Conservation (phyloP, 1,139 yeast species). For the Yamadazyma diddensiae region DNA sequence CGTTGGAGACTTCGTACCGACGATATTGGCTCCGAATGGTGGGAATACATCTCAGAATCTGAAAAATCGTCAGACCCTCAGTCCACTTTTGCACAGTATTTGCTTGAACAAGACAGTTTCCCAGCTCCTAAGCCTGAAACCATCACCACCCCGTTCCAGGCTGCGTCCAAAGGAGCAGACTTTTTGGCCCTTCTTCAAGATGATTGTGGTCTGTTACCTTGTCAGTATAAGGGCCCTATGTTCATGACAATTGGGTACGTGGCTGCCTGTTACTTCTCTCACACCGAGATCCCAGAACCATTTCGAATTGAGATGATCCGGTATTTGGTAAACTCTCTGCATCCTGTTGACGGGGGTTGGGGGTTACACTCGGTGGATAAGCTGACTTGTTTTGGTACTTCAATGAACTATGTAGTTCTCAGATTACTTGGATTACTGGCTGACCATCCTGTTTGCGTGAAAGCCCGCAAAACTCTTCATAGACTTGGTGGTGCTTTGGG, state of each 20-base stretch:
- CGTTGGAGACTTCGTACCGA: slow-evolving; percentile 77
- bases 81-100: slow-evolving; percentile 56
- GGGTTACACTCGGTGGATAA: slow-evolving; percentile 90
- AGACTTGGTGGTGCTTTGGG: slow-evolving; percentile 86
- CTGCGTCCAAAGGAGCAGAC: slow-evolving; percentile 73
- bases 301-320: slow-evolving; percentile 70
- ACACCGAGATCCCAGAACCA: slow-evolving; percentile 65
- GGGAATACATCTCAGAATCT: slow-evolving; percentile 63
- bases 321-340: slow-evolving; percentile 83
- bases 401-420: slow-evolving; percentile 76
- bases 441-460: slow-evolving; percentile 74
- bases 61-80: slow-evolving; percentile 45
- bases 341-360: slow-evolving; percentile 99
- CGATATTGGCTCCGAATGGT: slow-evolving; percentile 71
- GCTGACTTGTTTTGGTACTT: slow-evolving; percentile 93
- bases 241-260: slow-evolving; percentile 92
- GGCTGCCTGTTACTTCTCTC: slow-evolving; percentile 68
- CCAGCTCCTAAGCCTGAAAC: slow-evolving; percentile 36
- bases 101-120: slow-evolving; percentile 46
- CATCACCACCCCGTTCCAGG: slow-evolving; percentile 49
- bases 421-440: slow-evolving; percentile 73
- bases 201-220: slow-evolving; percentile 80
- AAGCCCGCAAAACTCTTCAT: slow-evolving; percentile 70
- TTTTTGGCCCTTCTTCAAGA: slow-evolving; percentile 72
- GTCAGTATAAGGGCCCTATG: slow-evolving; percentile 97